Percentiles rank a stretch among this genome's conserved stretches.
phyloP scores from a whole-genome alignment of 2,329 filamentous ascomycete genomes.

The Teratosphaeriaceae sp. region DNA sequence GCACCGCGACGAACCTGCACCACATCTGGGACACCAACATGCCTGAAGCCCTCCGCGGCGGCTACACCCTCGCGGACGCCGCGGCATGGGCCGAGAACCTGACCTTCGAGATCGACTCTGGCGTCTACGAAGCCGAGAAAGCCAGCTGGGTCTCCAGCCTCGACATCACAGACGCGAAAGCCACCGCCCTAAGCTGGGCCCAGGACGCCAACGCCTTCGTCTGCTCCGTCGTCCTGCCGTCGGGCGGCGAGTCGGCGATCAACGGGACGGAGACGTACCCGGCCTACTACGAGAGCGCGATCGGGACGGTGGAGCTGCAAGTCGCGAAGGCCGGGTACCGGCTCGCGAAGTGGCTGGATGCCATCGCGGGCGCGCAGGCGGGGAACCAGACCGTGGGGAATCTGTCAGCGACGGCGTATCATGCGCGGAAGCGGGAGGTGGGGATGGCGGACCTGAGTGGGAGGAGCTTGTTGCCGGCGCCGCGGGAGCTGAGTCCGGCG shows the following conservation, averaged over 20 bases:
- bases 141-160: conserved; percentile 33
- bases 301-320: conserved; percentile 36
- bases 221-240: conserved; percentile 37
- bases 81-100: conserved; percentile 33
- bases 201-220: conserved; percentile 37
- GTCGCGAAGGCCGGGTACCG: conserved; percentile 38
- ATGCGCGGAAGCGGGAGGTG: conserved; percentile 1
- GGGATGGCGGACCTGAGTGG: conserved; percentile 9
- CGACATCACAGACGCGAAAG: conserved; percentile 29
- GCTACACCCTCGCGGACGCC: conserved; percentile 33
- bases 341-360: conserved; percentile 31
- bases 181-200: conserved; percentile 36
- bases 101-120: conserved; percentile 32
- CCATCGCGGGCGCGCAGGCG: conserved; percentile 20
- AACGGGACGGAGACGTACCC: conserved; percentile 31
- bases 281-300: conserved; percentile 28
- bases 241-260: conserved; percentile 31
- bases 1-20: conserved; percentile 29
- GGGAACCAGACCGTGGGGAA: background rate
- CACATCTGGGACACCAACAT: conserved; percentile 41
- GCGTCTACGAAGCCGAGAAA: conserved; percentile 29
- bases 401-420: conserved; percentile 4
- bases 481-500: conserved; percentile 15
- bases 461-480: conserved; percentile 12
- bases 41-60: conserved; percentile 36